phyloP scores from a whole-genome alignment of 2,329 filamentous ascomycete genomes.

The Cordyceps farinosa region DNA sequence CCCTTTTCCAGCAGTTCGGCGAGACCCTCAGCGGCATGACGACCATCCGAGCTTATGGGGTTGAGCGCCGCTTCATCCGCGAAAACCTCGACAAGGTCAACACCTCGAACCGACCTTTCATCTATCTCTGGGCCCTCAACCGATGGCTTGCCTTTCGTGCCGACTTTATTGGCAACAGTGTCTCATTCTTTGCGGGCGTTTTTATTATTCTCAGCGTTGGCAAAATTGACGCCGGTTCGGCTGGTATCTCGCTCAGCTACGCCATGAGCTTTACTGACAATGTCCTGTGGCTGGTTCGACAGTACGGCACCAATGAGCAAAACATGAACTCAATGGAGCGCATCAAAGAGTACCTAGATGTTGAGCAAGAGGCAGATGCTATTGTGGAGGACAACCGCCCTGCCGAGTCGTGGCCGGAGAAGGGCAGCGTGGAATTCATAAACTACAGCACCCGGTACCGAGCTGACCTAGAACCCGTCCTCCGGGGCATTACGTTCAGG shows the following conservation, averaged over 20 bases:
- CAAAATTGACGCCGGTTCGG: conserved; percentile 81
- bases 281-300: conserved; percentile 89
- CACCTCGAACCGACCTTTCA: conserved; percentile 86
- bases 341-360: conserved; percentile 93
- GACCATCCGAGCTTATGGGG: conserved; percentile 93
- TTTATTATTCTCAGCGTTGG: conserved; percentile 86
- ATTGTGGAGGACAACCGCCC: conserved; percentile 77
- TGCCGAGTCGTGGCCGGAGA: conserved; percentile 74
- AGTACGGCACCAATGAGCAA: conserved; percentile 94
- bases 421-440: conserved; percentile 83
- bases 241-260: conserved; percentile 91
- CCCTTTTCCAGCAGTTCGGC: conserved; percentile 95
- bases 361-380: conserved; percentile 84
- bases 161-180: conserved; percentile 83
- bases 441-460: conserved; percentile 88
- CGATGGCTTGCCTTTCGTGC: conserved; percentile 94
- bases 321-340: conserved; percentile 99
- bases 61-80: conserved; percentile 86
- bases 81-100: conserved; percentile 90
- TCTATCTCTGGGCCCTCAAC: conserved; percentile 95
- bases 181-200: conserved; percentile 87
- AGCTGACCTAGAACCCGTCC: conserved; percentile 78
- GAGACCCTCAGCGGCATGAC: conserved; percentile 93
- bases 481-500: conserved; percentile 80
- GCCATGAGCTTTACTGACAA: conserved; percentile 97